A percentile compares a stretch with the other conserved stretches of the same genome.
phyloP scores from a whole-genome alignment of 331 rosid species.

The Ulmus americana region DNA sequence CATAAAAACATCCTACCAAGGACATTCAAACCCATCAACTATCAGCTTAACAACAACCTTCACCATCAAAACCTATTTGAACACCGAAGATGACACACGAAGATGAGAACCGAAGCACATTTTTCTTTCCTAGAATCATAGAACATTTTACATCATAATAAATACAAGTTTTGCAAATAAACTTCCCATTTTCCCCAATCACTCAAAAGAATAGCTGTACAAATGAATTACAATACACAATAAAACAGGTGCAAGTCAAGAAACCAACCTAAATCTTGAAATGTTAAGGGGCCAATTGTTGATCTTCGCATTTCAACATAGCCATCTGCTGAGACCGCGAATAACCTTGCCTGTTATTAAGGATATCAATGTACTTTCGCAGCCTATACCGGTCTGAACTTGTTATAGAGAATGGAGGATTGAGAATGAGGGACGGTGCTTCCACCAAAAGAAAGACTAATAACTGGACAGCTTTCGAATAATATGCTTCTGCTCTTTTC shows the following conservation, averaged over 20 bases:
- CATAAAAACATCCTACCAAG: no score
- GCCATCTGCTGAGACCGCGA: constrained; percentile 71
- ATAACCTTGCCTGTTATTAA: constrained; percentile 71
- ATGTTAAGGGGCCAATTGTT: constrained; percentile 39
- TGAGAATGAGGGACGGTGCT: constrained; percentile 86
- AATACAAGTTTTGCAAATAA: constrained; percentile 18
- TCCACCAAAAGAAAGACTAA: constrained; percentile 73
- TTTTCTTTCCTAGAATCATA: constrained; percentile 42
- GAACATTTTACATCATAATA: constrained; percentile 33
- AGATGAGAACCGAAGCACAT: constrained; percentile 29
- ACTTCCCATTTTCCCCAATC: constrained; percentile 47
- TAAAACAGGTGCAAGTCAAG: constrained; percentile 21
- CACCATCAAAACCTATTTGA: no score
- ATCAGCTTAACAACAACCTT: no score
- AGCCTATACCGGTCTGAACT: constrained; percentile 83
- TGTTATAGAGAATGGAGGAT: constrained; percentile 83
- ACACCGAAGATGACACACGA: no score
- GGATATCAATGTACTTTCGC: constrained; percentile 61
- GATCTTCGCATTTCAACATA: constrained; percentile 56
- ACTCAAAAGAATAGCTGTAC: constrained; percentile 77
- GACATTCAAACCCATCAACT: no score
- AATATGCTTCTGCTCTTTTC: constrained; percentile 65
- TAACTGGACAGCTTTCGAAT: constrained; percentile 63
- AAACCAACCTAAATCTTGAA: constrained; percentile 24
- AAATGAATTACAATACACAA: constrained; percentile 45